Percentiles rank a stretch among this genome's conserved stretches.
phyloP scores from a whole-genome alignment of 805 yeast genomes.

The Candida tibetensis region DNA sequence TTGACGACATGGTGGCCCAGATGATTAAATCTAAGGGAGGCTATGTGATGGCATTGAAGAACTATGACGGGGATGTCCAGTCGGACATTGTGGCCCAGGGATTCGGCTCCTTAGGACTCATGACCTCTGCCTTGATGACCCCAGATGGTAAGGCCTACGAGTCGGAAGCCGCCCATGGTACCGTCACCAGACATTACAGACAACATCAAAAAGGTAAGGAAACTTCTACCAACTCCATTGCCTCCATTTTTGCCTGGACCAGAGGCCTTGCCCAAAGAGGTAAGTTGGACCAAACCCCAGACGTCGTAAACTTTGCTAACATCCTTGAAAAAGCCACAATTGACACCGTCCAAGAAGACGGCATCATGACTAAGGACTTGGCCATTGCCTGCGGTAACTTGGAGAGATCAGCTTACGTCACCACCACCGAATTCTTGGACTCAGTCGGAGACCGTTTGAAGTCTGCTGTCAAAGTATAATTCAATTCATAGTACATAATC shows the following conservation, averaged over 20 bases:
- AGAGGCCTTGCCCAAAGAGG: conserved; percentile 83
- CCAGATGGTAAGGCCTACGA: conserved; percentile 87
- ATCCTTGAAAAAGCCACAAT: conserved; percentile 63
- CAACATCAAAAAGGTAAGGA: conserved; percentile 78
- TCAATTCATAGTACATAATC: conserved; percentile 13
- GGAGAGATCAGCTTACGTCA: conserved; percentile 60
- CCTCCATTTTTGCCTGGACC: conserved; percentile 85
- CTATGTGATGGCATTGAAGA: conserved; percentile 74
- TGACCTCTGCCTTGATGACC: conserved; percentile 80
- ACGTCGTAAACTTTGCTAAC: conserved; percentile 65
- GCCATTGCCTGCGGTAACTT: conserved; percentile 69
- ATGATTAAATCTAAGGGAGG: conserved; percentile 86
- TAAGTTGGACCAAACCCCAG: conserved; percentile 67
- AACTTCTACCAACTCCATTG: conserved; percentile 82
- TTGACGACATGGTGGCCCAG: conserved; percentile 88
- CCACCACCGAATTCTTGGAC: conserved; percentile 73
- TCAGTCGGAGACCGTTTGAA: conserved; percentile 66
- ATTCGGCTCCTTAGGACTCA: conserved; percentile 77
- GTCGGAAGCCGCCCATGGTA: conserved; percentile 85
- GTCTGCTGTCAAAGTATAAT: conserved; percentile 2
- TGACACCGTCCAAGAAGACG: conserved; percentile 70
- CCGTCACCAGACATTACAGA: conserved; percentile 84
- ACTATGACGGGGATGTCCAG: conserved; percentile 85
- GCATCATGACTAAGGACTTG: conserved; percentile 79
- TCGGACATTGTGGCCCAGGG: conserved; percentile 87